Evolutionary conservation across 768 basidiomycete genomes (phyloP).

Genomic region (Boletus subparvulus): DNA sequence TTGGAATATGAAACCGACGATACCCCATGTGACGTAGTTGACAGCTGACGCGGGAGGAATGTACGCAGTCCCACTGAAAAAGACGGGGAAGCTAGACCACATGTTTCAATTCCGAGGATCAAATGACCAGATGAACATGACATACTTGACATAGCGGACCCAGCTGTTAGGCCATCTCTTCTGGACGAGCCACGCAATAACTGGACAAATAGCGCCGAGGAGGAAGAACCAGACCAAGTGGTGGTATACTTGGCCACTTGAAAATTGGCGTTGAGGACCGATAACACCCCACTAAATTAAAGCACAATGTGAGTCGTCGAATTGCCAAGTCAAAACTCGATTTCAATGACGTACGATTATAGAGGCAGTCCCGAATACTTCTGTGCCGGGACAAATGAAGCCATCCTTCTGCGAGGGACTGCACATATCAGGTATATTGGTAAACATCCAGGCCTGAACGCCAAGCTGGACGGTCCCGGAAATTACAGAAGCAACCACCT

Average conservation of each 20-base stretch:
- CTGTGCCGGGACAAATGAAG: slow-evolving; percentile 32
- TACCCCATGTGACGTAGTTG: slow-evolving; percentile 68
- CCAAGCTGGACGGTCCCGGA: slow-evolving; percentile 67
- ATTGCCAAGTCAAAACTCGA: neutral
- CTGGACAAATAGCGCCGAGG: slow-evolving; percentile 62
- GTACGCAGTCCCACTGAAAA: slow-evolving; percentile 56
- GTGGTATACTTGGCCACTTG: slow-evolving; percentile 62
- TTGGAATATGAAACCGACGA: slow-evolving; percentile 68
- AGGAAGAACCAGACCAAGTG: slow-evolving; percentile 76
- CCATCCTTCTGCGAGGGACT: slow-evolving; percentile 17
- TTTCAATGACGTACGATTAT: slow-evolving; percentile 44
- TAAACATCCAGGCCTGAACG: slow-evolving; percentile 61
- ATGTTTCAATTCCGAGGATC: neutral
- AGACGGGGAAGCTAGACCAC: slow-evolving; percentile 41
- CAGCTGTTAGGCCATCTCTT: slow-evolving; percentile 65
- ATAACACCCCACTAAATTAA: slow-evolving; percentile 65
- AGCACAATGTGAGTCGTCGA: neutral
- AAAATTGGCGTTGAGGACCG: slow-evolving; percentile 76
- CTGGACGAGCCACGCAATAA: slow-evolving; percentile 51
- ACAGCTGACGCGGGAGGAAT: slow-evolving; percentile 66
- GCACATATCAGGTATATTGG: slow-evolving; percentile 39
- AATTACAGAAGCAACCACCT: slow-evolving; percentile 60
- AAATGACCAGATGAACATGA: slow-evolving; percentile 3
- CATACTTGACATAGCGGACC: slow-evolving; percentile 64
- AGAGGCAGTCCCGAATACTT: slow-evolving; percentile 54